Conservation (phyloP, 495 filamentous ascomycete genomes). For the Penicillium paxilli region DNA sequence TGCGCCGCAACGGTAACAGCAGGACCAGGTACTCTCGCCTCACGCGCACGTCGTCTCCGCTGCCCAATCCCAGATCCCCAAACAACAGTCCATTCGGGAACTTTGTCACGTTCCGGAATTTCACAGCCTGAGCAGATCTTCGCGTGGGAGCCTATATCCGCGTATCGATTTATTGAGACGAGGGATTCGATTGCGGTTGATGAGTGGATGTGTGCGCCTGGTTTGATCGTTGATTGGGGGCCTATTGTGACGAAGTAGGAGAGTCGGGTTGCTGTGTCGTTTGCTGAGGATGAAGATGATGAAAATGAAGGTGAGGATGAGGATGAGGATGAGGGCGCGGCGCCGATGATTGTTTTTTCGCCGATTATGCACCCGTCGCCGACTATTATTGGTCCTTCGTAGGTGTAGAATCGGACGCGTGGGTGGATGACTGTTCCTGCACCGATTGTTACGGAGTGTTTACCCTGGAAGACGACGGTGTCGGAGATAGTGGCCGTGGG, state of each 20-base stretch:
- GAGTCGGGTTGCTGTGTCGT: slow-evolving; percentile 27
- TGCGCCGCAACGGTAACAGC: slow-evolving; percentile 23
- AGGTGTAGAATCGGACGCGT: slow-evolving; percentile 67
- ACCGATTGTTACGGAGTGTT: slow-evolving; percentile 68
- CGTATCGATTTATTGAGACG: slow-evolving; percentile 28
- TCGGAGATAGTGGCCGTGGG: slow-evolving; percentile 73
- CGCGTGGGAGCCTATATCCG: slow-evolving; percentile 38
- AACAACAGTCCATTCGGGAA: slow-evolving; percentile 46
- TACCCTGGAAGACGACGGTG: slow-evolving; percentile 69
- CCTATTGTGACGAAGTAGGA: slow-evolving; percentile 39
- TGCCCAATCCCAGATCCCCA: slow-evolving; percentile 41
- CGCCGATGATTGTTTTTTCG: slow-evolving; percentile 67
- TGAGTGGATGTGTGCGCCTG: slow-evolving; percentile 40
- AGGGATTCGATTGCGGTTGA: slow-evolving; percentile 36
- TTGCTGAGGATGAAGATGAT: slow-evolving; percentile 12
- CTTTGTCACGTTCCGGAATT: slow-evolving; percentile 22
- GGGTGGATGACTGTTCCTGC: slow-evolving; percentile 80
- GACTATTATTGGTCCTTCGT: slow-evolving; percentile 68
- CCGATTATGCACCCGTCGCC: slow-evolving; percentile 73
- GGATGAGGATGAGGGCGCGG: slow-evolving; percentile 32
- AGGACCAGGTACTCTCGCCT: slow-evolving; percentile 20
- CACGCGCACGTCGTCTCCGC: slow-evolving; percentile 30
- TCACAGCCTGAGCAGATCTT: slow-evolving; percentile 43
- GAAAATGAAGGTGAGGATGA: slow-evolving; percentile 5
- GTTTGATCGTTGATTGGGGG: slow-evolving; percentile 28